Conservation (phyloP, 2,329 filamentous ascomycete species). For the Ophiostoma montium region DNA sequence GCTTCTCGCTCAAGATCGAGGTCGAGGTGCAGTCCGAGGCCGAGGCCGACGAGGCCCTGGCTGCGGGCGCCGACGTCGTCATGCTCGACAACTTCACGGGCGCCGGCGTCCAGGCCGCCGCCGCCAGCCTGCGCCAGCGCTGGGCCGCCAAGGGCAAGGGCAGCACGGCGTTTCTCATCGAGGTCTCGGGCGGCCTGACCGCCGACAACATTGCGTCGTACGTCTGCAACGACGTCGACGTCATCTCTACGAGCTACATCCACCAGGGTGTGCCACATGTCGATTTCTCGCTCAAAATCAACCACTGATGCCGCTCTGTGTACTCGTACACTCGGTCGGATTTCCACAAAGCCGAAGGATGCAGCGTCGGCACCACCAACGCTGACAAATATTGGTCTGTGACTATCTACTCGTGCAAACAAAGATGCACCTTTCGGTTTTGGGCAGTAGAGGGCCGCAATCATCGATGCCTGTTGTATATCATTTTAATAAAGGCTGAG, state of each 20-base stretch:
- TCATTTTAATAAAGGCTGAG: no score
- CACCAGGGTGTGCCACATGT: constrained; percentile 90
- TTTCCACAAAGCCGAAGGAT: no score
- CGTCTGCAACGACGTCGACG: constrained; percentile 79
- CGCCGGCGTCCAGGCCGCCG: constrained; percentile 61
- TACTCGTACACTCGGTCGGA: no score
- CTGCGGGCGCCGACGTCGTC: constrained; percentile 81
- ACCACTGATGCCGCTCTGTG: no score
- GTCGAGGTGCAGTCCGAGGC: constrained; percentile 83
- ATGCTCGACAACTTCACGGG: constrained; percentile 95
- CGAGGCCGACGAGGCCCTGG: constrained; percentile 84
- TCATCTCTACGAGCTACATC: constrained; percentile 91
- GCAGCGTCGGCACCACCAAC: no score
- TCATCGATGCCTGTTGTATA: no score
- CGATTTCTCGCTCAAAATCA: constrained; percentile 91
- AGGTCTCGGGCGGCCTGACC: constrained; percentile 84
- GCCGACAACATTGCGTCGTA: constrained; percentile 72
- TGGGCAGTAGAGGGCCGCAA: no score
- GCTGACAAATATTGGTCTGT: no score
- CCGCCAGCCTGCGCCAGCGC: constrained; percentile 59
- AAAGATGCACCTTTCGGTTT: no score
- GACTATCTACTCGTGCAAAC: no score
- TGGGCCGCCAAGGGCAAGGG: constrained; percentile 59
- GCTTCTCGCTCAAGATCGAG: constrained; percentile 88
- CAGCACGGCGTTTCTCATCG: constrained; percentile 54